These are phyloP conservation scores for Arachnomyces sp. DNA, from an alignment of 2,329 filamentous ascomycete species.

Conservation along the genomic window DNA sequence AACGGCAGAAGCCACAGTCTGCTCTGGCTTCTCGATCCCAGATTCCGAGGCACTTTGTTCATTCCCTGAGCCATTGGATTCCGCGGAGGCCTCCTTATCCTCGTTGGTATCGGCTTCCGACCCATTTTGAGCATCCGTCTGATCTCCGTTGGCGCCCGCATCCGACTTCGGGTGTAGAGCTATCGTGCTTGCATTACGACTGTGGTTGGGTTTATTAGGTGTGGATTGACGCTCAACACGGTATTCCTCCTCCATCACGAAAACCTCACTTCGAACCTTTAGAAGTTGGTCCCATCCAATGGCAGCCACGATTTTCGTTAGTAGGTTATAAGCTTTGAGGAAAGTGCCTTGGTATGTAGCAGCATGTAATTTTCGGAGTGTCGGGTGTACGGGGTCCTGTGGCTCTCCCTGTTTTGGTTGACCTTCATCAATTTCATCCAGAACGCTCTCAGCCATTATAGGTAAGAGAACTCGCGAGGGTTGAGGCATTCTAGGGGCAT, in stretches of 20 bases:
- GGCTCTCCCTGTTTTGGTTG: constrained; percentile 63
- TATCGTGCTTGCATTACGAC: constrained; percentile 65
- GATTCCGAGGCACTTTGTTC: constrained; percentile 16
- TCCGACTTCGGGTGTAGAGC: constrained; percentile 55
- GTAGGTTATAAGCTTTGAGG: constrained; percentile 82
- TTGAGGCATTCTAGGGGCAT: constrained; percentile 88
- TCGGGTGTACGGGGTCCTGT: constrained; percentile 78
- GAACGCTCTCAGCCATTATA: constrained; percentile 74
- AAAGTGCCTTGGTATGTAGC: constrained; percentile 92
- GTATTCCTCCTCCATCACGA: constrained; percentile 99
- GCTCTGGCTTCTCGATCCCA: constrained; percentile 65
- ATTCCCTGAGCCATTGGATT: constrained; percentile 15
- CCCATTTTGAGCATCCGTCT: constrained; percentile 15
- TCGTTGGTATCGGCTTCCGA: constrained; percentile 12
- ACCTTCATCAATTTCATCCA: constrained; percentile 94
- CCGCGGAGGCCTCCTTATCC: constrained; percentile 20
- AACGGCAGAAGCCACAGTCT: constrained; percentile 67
- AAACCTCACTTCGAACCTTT: constrained; percentile 90
- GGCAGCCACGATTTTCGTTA: constrained; percentile 92
- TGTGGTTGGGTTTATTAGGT: constrained; percentile 22
- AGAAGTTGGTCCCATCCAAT: constrained; percentile 97
- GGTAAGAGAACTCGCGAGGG: constrained; percentile 81
- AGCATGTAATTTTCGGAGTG: constrained; percentile 74
- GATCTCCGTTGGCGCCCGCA: constrained; percentile 29
- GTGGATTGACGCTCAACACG: constrained; percentile 57